Base-by-base conservation (phyloP, 805 yeast genomes). In the Candida sonorensis region DNA sequence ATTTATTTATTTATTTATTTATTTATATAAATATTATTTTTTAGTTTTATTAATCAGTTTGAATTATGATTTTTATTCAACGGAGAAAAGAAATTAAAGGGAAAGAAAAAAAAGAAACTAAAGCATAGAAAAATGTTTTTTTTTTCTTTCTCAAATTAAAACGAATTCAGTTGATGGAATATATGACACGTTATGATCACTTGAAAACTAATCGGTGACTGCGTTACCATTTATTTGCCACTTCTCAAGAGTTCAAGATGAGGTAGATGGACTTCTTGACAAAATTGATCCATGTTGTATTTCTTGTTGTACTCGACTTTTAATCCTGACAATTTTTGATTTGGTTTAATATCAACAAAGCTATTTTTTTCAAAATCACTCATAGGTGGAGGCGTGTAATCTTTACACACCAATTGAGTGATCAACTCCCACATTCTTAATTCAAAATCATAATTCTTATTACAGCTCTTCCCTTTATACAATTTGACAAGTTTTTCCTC, bases 341-440 rank as follows among this genome's bases (percentile, higher is more conserved):
- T 26, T 16, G 33, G 22, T 10, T 35, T 30, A 5, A 51, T 23
- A n/a, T n/a, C n/a, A n/a, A n/a, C n/a, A n/a, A n/a, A n/a, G n/a
- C n/a, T n/a, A n/a, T n/a, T n/a, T n/a, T n/a, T n/a, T n/a, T n/a
- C n/a, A n/a, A n/a, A n/a, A n/a, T n/a, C n/a, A n/a, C n/a, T n/a
- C n/a, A n/a, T n/a, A n/a, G n/a, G 7, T 30, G n/a, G 37, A 48
- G 39, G 29, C 18, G 31, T 29, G 36, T 40, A 50, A 2, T 32
- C 37, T 6, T 24, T 17, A 52, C 72, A 66, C 12, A 63, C 23
- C 6, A 60, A 51, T 35, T 57, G 62, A 1, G 61, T 44, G 10
- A 64, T 46, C 2, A 64, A 44, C 37, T 66, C 60, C 56, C 64
- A 64, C 29, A 66, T 41, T 37, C 61, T 45, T 26, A 64, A 34